Evolutionary conservation across 768 basidiomycete species (phyloP), one percentile per base, ranked within the genome.

Genomic region (Asterophora lycoperdoides): DNA sequence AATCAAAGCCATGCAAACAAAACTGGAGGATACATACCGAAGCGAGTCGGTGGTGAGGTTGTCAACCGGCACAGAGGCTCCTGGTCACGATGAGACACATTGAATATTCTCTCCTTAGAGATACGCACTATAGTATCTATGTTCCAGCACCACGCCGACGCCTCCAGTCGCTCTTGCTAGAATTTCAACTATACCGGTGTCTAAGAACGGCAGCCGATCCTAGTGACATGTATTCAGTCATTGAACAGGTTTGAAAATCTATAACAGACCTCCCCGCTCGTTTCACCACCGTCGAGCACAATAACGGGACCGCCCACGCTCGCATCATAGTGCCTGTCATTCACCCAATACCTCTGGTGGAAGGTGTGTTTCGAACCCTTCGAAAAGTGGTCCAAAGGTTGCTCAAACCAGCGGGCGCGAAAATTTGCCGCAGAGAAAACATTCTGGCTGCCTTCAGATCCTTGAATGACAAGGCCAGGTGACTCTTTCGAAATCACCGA

Each of bases 201-300:
- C 84, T 17, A 88, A 67, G 69, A 81, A 88, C 4, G 74, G 68
- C 40, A 80, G 54, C 35, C 79, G 70, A 44, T 75, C 65, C 76
- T 78, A 51, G 5, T 28, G 36, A 10, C 13, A 15, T 13, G 23
- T 10, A n/a, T 48, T 42, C 17, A 26, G 28, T 48, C 11, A 49
- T 23, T 6, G 23, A 23, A 23, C n/a, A 23, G 23, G 41, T 42
- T 18, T 26, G 40, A 28, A 42, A 26, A 28, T 3, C n/a, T 41
- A 23, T 32, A n/a, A 39, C 82, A 56, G 34, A 86, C 79, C 65
- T 80, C 82, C 15, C 92, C 95, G 53, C 80, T 86, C 3, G 92
- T 95, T 69, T 97, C 95, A 13, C 95, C 95, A 1, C 91, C 92
- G 64, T 97, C 95, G 17, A 97, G 68, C 2, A 97, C 80, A 56